These are phyloP conservation scores for Phanerodontia chrysosporium DNA, from an alignment of 768 basidiomycete genomes.

Conservation along the genomic window DNA sequence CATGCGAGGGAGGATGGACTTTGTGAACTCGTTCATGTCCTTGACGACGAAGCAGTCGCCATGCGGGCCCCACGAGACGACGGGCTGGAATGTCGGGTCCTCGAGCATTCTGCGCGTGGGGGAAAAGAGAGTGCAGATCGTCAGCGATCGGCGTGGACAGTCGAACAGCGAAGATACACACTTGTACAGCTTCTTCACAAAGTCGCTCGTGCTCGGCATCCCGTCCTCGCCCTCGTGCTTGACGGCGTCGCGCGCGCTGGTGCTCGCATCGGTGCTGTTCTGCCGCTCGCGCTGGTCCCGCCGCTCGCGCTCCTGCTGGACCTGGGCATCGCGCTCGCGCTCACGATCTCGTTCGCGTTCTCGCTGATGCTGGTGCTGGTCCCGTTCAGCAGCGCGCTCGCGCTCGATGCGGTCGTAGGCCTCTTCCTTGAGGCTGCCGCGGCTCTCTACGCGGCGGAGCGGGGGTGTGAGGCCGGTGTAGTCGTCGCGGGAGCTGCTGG, in stretches of 20 bases:
- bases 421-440: neutral
- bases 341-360: neutral
- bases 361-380: constrained; percentile 2
- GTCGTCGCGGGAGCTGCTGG: constrained; percentile 31
- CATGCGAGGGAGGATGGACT: constrained; percentile 81
- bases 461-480: constrained; percentile 13
- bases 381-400: constrained; percentile 16
- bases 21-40: constrained; percentile 97
- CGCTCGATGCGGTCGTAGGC: constrained; percentile 18
- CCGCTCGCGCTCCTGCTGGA: constrained; percentile 48
- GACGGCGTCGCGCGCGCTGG: constrained; percentile 5
- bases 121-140: neutral
- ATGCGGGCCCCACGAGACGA: constrained; percentile 79
- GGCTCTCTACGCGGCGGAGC: constrained; percentile 21
- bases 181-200: constrained; percentile 95
- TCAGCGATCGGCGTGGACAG: neutral
- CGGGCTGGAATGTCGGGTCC: constrained; percentile 62
- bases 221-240: constrained; percentile 54
- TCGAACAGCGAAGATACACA: constrained; percentile 29
- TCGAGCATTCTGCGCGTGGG: constrained; percentile 74
- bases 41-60: constrained; percentile 93
- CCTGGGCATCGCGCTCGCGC: constrained; percentile 1
- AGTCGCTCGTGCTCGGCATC: constrained; percentile 88
- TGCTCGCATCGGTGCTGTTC: neutral
- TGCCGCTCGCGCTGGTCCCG: neutral